Conservation (phyloP, 768 basidiomycete species). For the Suillus sp. region DNA sequence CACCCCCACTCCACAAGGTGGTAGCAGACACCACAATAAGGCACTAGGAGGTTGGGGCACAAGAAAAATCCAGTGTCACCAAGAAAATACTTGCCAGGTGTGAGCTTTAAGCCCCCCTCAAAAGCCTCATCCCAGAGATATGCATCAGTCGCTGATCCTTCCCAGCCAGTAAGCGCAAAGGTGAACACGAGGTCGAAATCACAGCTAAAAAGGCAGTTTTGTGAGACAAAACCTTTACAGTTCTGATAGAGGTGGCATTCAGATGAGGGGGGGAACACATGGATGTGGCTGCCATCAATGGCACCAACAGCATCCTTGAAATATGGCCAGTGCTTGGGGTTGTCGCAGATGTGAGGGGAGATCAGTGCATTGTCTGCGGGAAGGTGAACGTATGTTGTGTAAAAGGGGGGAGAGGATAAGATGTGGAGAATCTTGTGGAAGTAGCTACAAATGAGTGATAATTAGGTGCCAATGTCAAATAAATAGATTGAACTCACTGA, state of each 20-base stretch:
- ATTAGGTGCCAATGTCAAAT: neutral
- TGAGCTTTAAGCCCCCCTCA: slow-evolving; percentile 22
- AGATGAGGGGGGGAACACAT: neutral
- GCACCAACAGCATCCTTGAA: neutral
- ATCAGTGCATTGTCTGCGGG: slow-evolving; percentile 10
- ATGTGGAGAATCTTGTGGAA: slow-evolving; percentile 26
- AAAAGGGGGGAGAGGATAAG: slow-evolving; percentile 28
- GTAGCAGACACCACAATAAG: neutral
- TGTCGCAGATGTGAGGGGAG: neutral
- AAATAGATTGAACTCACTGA: neutral
- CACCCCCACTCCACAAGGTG: neutral
- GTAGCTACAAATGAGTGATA: slow-evolving; percentile 15
- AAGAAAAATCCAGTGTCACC: slow-evolving; percentile 4
- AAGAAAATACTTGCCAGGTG: slow-evolving; percentile 36
- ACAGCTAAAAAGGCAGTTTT: slow-evolving; percentile 22
- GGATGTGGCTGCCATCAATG: neutral
- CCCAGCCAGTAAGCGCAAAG: slow-evolving; percentile 19
- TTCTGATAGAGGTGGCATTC: slow-evolving; percentile 7
- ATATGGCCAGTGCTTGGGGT: neutral
- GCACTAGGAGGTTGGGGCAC: slow-evolving; percentile 15
- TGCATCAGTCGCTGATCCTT: slow-evolving; percentile 20
- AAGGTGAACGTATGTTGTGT: slow-evolving; percentile 24
- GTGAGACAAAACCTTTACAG: slow-evolving; percentile 17
- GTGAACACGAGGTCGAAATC: slow-evolving; percentile 23
- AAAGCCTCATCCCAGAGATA: slow-evolving; percentile 15